Base-by-base conservation (phyloP, 1,284 basidiomycete genomes). In the Apiotrichum sp. region DNA sequence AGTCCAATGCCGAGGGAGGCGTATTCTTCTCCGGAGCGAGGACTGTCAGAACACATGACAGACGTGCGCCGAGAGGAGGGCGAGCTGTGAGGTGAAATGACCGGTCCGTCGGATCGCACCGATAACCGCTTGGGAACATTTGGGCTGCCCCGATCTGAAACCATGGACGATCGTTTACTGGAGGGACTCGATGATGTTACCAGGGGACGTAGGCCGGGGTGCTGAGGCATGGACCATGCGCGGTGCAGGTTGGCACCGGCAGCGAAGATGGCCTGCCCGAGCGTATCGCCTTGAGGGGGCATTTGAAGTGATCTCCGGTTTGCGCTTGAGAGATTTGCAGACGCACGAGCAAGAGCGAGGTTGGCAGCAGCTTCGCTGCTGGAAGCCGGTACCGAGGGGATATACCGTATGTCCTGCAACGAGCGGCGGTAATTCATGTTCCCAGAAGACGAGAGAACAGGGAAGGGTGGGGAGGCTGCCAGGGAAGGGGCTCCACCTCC, bases 341-440 rank as follows among this genome's bases (percentile, higher is more conserved):
- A 47, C 1, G 56, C 59, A 3, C 59, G 56, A 4, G 59, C 59
- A 7, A 56, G 46, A 4, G 59, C 59, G 7, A 61, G 48, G 13
- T 35, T 50, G 29, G 55, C 56, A 0, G 59, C 59, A 7, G 53
- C 46, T n/a, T 58, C 59, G 13, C 43, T 51, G 34, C 40, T 58
- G 32, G 59, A 58, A n/a, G 42, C 38, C 2, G 59, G 54, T 1
- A 54, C 33, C 3, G 56, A 56, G 3, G 45, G 54, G 29, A 61
- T 58, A 56, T 61, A 61, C 3, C 54, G 54, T 10, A 61, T 61
- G 22, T 61, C 56, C 42, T 61, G 56, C 35, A 61, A 46, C 2
- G 59, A 61, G 10, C 59, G 56, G 3, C 59, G 59, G 54, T 14
- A 52, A 51, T 14, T 54, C 50, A 13, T 42, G 47, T 16, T 52